Evolutionary conservation across 352 stramenopile species (phyloP), one percentile per base, ranked within the genome.

Genomic region (Phytophthora sp.): DNA sequence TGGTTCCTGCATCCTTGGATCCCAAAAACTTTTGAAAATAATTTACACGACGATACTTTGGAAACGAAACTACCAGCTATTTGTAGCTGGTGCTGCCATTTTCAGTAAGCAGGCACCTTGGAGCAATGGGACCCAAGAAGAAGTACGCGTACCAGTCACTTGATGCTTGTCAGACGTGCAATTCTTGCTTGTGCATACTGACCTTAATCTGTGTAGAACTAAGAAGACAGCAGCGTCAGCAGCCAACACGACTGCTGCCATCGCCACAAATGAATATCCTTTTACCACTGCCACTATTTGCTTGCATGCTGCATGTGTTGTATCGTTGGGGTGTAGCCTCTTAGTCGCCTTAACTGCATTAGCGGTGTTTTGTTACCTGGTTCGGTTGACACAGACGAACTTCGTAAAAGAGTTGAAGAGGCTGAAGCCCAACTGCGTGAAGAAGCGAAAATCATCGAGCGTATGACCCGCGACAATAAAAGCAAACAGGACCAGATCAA

Each of bases 401-500:
- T 92, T 56, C 78, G 71, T 37, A 87, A 86, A 39, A 73, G 83
- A 17, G 76, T 92, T 2, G 81, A 92, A 37, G 83, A 92, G 18
- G 83, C 83, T 6, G 83, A 92, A 42, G 80, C 83, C 23, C 81
- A 91, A 62, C 58, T 92, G 21, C 81, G 83, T 32, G 83, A 92
- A 54, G 83, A 92, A 51, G 83, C 79, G 58, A 92, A 92, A 62
- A 87, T 92, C 64, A 92, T 92, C 43, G 83, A 92, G 55, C 79
- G 83, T 63, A 87, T 90, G 76, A 92, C 78, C 23, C 78, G 83
- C 17, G 83, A 92, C 56, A 90, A 89, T 62, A 80, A 81, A 43
- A 69, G 64, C 57, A 92, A 92, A 35, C 74, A 90, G 35, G 83
- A 90, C 24, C 83, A 92, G 48, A 81, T 92, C 57, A 73, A 80